A percentile compares a stretch with the other conserved stretches of the same genome.
These are phyloP conservation scores for Escallonia rubra DNA, from an alignment of 129 eudicot genomes.

Conservation along the genomic window DNA sequence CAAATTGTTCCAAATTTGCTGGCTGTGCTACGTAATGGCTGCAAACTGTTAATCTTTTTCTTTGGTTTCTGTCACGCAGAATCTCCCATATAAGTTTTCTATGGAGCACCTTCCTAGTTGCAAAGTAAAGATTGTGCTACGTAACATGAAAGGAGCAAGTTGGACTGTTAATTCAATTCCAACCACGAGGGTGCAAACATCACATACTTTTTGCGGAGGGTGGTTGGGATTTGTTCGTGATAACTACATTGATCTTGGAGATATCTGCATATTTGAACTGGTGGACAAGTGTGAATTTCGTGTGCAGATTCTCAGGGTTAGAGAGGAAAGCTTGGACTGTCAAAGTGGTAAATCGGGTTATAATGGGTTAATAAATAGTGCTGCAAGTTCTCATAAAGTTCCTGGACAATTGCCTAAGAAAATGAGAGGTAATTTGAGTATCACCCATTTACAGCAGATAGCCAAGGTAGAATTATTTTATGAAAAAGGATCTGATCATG, in stretches of 20 bases:
- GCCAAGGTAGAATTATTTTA: conserved; percentile 1
- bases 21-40: too few species aligned
- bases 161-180: conserved; percentile 88
- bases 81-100: conserved; percentile 84
- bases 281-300: conserved; percentile 62
- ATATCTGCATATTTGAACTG: conserved; percentile 89
- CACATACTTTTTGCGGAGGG: conserved; percentile 92
- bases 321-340: conserved; percentile 45
- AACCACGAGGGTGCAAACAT: conserved; percentile 70
- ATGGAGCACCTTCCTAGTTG: conserved; percentile 73
- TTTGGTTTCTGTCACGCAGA: conserved; percentile 35
- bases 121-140: conserved; percentile 66
- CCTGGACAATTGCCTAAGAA: conserved; percentile 38
- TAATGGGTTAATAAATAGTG: conserved; percentile 28
- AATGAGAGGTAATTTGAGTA: conserved; percentile 27
- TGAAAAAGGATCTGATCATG: too few species aligned
- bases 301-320: conserved; percentile 71
- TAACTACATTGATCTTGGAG: conserved; percentile 58
- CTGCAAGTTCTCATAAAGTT: conserved; percentile 24
- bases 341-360: conserved; percentile 23
- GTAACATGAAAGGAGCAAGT: conserved; percentile 73
- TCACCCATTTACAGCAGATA: conserved; percentile 8
- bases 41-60: background rate
- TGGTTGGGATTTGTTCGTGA: conserved; percentile 89
- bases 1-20: too few species aligned